phyloP scores from a whole-genome alignment of 345 rosid species.

The Pistacia integerrima region DNA sequence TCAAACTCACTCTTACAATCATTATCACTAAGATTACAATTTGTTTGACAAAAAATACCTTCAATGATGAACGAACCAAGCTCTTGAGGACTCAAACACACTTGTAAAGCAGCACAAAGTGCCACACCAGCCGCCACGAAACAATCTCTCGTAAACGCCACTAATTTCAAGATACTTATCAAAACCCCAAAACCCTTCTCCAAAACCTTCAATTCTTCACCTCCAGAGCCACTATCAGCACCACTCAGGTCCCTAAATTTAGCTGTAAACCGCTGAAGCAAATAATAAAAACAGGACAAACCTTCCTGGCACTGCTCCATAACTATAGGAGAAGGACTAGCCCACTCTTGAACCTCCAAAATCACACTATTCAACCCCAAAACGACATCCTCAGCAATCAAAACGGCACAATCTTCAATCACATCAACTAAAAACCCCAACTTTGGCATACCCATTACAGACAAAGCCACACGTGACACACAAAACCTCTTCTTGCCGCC shows the following conservation, averaged over 20 bases:
- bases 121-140: constrained; percentile 93
- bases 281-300: constrained; percentile 86
- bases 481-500: constrained; percentile 67
- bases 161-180: constrained; percentile 59
- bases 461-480: constrained; percentile 77
- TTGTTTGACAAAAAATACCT: constrained; percentile 55
- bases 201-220: constrained; percentile 46
- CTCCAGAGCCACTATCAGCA: constrained; percentile 21
- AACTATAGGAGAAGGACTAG: constrained; percentile 84
- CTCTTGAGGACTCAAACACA: constrained; percentile 66
- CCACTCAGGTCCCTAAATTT: constrained; percentile 43
- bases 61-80: constrained; percentile 67
- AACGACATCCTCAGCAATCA: constrained; percentile 72
- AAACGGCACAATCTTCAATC: constrained; percentile 69
- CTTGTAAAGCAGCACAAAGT: constrained; percentile 80
- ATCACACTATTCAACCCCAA: constrained; percentile 66
- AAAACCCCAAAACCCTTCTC: constrained; percentile 60
- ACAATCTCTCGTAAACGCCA: constrained; percentile 83
- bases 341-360: constrained; percentile 55
- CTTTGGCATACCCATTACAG: constrained; percentile 90
- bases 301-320: constrained; percentile 98
- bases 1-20: constrained; percentile 25
- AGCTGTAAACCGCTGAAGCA: constrained; percentile 78
- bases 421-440: constrained; percentile 76
- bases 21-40: constrained; percentile 28